A percentile compares a stretch with the other conserved stretches of the same genome.
Evolutionary conservation across 768 basidiomycete genomes (phyloP).

Genomic region (Lactarius hatsudake): DNA sequence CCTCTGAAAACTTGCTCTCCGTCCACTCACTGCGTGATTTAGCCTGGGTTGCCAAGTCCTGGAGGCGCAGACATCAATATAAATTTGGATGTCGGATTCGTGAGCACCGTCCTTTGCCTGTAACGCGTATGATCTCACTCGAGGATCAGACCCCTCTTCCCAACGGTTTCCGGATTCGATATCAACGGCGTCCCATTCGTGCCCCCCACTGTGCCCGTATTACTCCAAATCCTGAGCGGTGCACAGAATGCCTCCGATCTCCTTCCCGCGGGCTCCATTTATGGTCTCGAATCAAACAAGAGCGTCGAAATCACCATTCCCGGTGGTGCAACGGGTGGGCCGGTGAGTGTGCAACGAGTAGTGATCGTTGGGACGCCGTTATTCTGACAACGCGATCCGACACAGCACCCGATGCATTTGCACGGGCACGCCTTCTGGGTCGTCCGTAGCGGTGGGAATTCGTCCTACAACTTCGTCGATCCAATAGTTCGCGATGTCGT

Average conservation of each 20-base stretch:
- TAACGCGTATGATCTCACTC: neutral
- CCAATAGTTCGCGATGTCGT: constrained; percentile 29
- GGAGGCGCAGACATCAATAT: constrained; percentile 31
- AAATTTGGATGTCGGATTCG: constrained; percentile 24
- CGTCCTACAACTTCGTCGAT: constrained; percentile 24
- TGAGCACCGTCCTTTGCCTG: constrained; percentile 5
- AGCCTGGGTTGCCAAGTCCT: constrained; percentile 29
- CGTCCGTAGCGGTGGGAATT: constrained; percentile 17
- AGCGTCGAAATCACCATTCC: constrained; percentile 50
- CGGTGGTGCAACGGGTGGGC: constrained; percentile 39
- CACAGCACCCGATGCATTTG: constrained; percentile 25
- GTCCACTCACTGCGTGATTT: neutral
- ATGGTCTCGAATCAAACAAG: constrained; percentile 44
- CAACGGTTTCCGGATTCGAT: constrained; percentile 37
- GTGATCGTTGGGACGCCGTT: neutral
- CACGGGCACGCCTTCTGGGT: constrained; percentile 23
- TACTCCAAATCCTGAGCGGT: constrained; percentile 59
- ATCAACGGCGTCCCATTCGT: constrained; percentile 40
- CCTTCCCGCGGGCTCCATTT: constrained; percentile 48
- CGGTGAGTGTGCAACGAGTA: constrained; percentile 10
- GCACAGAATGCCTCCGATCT: constrained; percentile 47
- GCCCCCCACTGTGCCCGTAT: constrained; percentile 47
- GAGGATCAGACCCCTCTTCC: constrained; percentile 2
- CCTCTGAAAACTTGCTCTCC: neutral
- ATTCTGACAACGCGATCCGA: neutral